phyloP scores from a whole-genome alignment of 2,329 filamentous ascomycete genomes.

The Monilinia fructicola region DNA sequence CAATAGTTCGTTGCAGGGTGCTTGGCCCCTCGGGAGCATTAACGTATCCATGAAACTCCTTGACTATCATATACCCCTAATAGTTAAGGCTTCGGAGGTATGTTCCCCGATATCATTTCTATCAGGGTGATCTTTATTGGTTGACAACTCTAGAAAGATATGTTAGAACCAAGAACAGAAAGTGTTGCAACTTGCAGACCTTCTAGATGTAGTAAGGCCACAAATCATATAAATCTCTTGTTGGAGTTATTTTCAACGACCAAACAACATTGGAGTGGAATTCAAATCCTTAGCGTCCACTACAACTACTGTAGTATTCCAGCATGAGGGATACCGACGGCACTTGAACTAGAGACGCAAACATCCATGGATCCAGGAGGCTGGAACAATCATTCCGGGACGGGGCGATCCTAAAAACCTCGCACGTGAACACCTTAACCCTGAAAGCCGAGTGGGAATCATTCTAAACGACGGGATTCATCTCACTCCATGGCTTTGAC shows the following conservation, averaged over 20 bases:
- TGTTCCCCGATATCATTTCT: background rate
- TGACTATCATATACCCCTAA: background rate
- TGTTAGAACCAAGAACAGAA: background rate
- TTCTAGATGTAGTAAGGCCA: background rate
- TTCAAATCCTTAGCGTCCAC: background rate
- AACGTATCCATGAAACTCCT: background rate
- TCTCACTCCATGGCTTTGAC: background rate
- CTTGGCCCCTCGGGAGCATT: background rate
- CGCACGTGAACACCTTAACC: background rate
- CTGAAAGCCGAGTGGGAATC: background rate
- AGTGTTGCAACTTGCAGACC: background rate
- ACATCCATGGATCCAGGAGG: background rate
- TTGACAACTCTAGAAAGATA: background rate
- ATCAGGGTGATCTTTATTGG: background rate
- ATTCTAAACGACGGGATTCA: background rate
- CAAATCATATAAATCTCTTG: too few relatives aligned
- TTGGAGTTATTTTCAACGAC: background rate
- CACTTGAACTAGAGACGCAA: background rate
- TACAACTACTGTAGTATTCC: too few relatives aligned
- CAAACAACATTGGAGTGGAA: background rate
- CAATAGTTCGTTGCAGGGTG: background rate
- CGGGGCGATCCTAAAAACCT: background rate
- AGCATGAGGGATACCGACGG: background rate
- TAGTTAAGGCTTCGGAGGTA: background rate
- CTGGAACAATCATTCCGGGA: background rate